phyloP scores from a whole-genome alignment of 495 filamentous ascomycete genomes.

The Hypoxylon subgilvum region DNA sequence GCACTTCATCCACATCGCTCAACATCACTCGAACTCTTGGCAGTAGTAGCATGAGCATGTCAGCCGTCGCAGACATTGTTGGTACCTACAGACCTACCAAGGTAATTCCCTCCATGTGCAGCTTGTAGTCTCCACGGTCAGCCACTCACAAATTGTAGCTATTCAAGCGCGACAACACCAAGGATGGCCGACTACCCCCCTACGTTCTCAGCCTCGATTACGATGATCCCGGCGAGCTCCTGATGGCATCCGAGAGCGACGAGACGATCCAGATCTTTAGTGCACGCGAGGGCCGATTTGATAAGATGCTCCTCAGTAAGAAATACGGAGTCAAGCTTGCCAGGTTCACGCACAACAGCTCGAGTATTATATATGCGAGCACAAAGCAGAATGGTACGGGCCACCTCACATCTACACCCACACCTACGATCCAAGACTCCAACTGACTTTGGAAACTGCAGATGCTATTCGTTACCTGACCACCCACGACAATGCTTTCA shows the following conservation, averaged over 20 bases:
- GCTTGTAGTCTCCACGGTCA: slow-evolving; percentile 4
- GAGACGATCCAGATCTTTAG: slow-evolving; percentile 95
- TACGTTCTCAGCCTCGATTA: slow-evolving; percentile 81
- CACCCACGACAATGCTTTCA: slow-evolving; percentile 91
- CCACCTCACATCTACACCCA: background rate
- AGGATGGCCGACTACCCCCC: slow-evolving; percentile 48
- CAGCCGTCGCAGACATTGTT: slow-evolving; percentile 55
- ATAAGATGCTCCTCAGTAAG: slow-evolving; percentile 82
- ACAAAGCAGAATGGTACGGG: slow-evolving; percentile 83
- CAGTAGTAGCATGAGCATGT: slow-evolving; percentile 44
- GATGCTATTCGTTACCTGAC: slow-evolving; percentile 90
- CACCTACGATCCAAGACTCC: background rate
- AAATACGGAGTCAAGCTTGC: slow-evolving; percentile 96
- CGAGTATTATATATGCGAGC: slow-evolving; percentile 89
- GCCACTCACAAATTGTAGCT: slow-evolving; percentile 40
- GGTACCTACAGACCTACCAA: slow-evolving; percentile 58
- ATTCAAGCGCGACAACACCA: slow-evolving; percentile 51
- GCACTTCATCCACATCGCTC: slow-evolving; percentile 43
- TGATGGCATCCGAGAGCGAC: slow-evolving; percentile 86
- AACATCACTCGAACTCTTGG: slow-evolving; percentile 49
- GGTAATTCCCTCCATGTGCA: slow-evolving; percentile 38
- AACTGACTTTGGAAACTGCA: slow-evolving; percentile 47
- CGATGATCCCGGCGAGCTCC: slow-evolving; percentile 88
- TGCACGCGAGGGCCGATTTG: slow-evolving; percentile 82
- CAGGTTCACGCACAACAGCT: slow-evolving; percentile 87